Evolutionary conservation across 208 protist genomes (phyloP), one percentile per base, ranked within the genome.

Genomic region (Herpetomonas tarakana): DNA sequence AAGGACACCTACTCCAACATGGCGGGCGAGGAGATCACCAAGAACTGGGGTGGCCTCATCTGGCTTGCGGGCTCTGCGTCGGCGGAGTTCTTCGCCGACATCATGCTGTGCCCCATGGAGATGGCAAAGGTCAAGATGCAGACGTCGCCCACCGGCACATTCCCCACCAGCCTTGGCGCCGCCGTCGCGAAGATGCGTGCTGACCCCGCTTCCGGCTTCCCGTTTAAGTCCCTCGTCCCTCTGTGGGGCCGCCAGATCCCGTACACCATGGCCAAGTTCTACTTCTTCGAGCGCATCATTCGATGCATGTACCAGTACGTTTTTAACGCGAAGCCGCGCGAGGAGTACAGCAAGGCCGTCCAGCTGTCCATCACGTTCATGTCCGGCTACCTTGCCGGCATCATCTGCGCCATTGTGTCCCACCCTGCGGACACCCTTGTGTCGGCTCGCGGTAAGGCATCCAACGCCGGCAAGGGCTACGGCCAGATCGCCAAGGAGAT

Each of bases 1-100:
- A 98, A 98, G 71, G 87, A 97, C 68, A 61, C 83, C 28, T 86
- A 92, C 68, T 75, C 88, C 31, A 86, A 98, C 52, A 24, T 81
- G 0, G 86, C 96, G 6, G 96, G 96, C 44, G 75, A 97, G 74
- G 81, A 97, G 71, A 77, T 65, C 51, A 64, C 86, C 4, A 74
- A 70, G 59, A 53, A 88, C 61, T 95, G 84, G 52, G 68, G 73
- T 25, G 78, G 89, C 19, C 50, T 78, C 52, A 89, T 98, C 65
- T 98, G 88, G 81, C 78, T 96, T 28, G 85, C 89, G 14, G 91
- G 86, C 50, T 97, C 92, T 26, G 97, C 93, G 22, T 95, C 82
- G n/a, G 96, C 96, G 30, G 96, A 99, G 78, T 97, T 98, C 77
- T 92, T 99, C 55, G 97, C 97, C n/a, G 96, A 98, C 56, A 84